Conservation (phyloP, 148 eudicot genomes). For the Cornus florida region DNA sequence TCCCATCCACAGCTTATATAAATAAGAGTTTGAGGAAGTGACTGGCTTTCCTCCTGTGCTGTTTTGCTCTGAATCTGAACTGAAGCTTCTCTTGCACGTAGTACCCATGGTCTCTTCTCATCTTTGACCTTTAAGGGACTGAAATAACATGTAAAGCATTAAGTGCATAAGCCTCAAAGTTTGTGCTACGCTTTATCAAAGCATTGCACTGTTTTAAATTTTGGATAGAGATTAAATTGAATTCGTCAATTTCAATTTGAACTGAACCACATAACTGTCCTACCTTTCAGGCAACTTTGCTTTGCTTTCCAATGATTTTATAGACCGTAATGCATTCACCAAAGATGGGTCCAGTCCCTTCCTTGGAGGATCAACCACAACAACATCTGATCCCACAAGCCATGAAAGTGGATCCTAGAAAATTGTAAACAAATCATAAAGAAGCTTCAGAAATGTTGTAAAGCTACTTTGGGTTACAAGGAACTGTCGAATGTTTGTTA, state of each 20-base stretch:
- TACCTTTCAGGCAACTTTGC: conserved; percentile 48
- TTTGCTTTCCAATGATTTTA: conserved; percentile 54
- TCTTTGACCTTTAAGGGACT: conserved; percentile 59
- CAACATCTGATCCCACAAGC: conserved; percentile 89
- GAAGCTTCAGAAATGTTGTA: neutral
- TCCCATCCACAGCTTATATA: conserved; percentile 98
- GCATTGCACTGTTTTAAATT: neutral
- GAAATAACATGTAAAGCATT: conserved; percentile 24
- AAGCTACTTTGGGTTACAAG: neutral
- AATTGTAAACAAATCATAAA: conserved; percentile 6
- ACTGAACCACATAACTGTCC: neutral
- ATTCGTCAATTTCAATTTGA: conserved; percentile 1
- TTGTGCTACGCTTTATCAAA: neutral
- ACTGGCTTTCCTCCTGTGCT: conserved; percentile 46
- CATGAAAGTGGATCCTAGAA: conserved; percentile 84
- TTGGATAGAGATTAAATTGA: neutral
- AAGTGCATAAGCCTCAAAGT: neutral
- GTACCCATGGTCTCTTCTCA: conserved; percentile 93
- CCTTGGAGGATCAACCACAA: conserved; percentile 98
- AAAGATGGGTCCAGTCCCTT: conserved; percentile 86
- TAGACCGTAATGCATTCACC: conserved; percentile 48
- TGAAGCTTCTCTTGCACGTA: conserved; percentile 85
- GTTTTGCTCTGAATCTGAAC: conserved; percentile 53
- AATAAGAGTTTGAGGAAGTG: conserved; percentile 77
- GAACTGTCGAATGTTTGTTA: conserved; percentile 2